These are phyloP conservation scores for Linum usitatissimum DNA, from an alignment of 345 rosid species.

Conservation along the genomic window DNA sequence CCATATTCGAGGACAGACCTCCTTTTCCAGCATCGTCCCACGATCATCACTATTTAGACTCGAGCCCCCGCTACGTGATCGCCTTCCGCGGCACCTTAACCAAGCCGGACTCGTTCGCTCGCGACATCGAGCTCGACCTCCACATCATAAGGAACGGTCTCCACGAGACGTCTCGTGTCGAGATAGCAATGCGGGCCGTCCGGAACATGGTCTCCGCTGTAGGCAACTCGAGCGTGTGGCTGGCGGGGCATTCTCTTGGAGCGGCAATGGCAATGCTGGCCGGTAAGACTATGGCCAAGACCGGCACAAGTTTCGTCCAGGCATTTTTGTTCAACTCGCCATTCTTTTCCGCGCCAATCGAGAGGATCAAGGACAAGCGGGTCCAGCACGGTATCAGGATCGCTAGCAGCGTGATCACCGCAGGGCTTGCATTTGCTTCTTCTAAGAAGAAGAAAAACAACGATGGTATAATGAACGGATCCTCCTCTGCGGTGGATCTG, in stretches of 20 bases:
- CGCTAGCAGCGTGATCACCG: slow-evolving; percentile 66
- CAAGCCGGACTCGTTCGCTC: slow-evolving; percentile 50
- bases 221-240: slow-evolving; percentile 63
- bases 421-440: slow-evolving; percentile 66
- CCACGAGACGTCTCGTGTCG: slow-evolving; percentile 56
- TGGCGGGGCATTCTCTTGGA: slow-evolving; percentile 91
- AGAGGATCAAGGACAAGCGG: slow-evolving; percentile 50
- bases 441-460: slow-evolving; percentile 29
- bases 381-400: slow-evolving; percentile 59
- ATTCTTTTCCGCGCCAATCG: slow-evolving; percentile 63
- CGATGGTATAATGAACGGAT: slow-evolving; percentile 13
- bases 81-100: slow-evolving; percentile 78
- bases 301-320: slow-evolving; percentile 34
- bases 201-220: slow-evolving; percentile 50
- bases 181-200: slow-evolving; percentile 68
- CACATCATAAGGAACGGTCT: slow-evolving; percentile 56
- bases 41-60: slow-evolving; percentile 18
- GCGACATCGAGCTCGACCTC: slow-evolving; percentile 57
- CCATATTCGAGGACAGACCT: slow-evolving; percentile 56
- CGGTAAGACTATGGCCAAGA: slow-evolving; percentile 63
- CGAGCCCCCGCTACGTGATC: slow-evolving; percentile 49
- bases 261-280: slow-evolving; percentile 72
- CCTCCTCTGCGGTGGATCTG: slow-evolving; percentile 24
- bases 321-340: slow-evolving; percentile 83
- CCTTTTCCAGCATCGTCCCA: slow-evolving; percentile 15